Evolutionary conservation across 805 yeast genomes (phyloP), one percentile per base, ranked within the genome.

Genomic region (Starmerella vitae): DNA sequence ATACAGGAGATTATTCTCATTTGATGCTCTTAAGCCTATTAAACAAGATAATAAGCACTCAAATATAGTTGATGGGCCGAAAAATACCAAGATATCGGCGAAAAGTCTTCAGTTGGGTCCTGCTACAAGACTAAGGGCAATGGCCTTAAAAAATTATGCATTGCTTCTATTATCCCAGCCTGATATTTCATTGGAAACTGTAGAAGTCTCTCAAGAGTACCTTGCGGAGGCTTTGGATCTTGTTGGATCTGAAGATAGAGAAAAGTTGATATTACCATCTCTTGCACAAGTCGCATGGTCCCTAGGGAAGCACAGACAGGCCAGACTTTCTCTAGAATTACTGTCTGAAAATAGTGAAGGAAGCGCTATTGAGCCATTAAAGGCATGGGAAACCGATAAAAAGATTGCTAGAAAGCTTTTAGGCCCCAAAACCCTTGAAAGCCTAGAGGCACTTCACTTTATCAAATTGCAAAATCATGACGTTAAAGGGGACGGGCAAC

Each of bases 91-190:
- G 17, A 6, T 26, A 15, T 24, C 41, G 4, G 26, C 36, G 3
- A 20, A 21, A 21, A 38, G 39, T 18, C 29, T 34, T 1, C 45
- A 44, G 30, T 24, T 46, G 3, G 49, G 49, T 10, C 49, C 80
- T 2, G 70, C 86, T 19, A 75, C 78, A 47, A 70, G 76, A 9
- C 63, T 91, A 25, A 68, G 93, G 37, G 85, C 81, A 52, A 63
- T 91, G 48, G 78, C 79, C 1, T 74, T 75, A 54, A 69, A 95
- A 47, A 91, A 88, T 54, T 63, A 93, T 41, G 95, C 94, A 0
- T 67, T 83, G 49, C 66, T 83, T 24, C 70, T 74, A 44, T 67
- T 80, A 20, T 47, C 68, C 9, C 46, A 57, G 10, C 37, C 48
- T 5, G 52, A 51, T 15, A 43, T 41, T 14, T 27, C 37, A 3